Base-by-base conservation (phyloP, 2,329 filamentous ascomycete genomes). In the Cladosporium sp. region DNA sequence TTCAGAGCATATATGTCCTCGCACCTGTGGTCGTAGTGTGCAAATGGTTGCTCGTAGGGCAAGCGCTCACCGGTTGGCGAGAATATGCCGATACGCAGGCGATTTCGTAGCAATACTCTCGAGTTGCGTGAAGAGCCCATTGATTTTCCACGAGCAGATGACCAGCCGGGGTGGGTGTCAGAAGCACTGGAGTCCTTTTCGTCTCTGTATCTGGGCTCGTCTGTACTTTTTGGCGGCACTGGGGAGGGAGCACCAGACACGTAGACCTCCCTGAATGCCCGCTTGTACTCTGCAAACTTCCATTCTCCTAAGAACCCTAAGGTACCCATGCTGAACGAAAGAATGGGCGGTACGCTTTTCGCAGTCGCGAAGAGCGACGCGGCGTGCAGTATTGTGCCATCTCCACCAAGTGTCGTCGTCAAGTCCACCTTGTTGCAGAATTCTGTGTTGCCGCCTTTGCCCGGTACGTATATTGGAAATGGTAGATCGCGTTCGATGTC, bases 301-400 rank as follows among this genome's bases (percentile, higher is more conserved):
- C 92, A 98, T 70, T 97, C 92, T 13, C 92, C 91, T 7, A 98
- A 74, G 61, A 98, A 98, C 0, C 93, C 93, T 1, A 98, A 75
- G 0, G 92, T 95, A 5, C 93, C 93, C 89, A 98, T 96, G 67
- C 90, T 95, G 66, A 98, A 98, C 1, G 89, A 90, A 7, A 98
- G 76, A 33, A 98, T 87, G 0, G 93, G 93, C 0, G 93, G 93
- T 0, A 98, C 92, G 41, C 83, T 83, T 2, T 80, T 77, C 42
- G 87, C 84, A 35, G 88, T 85, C 54, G 89, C 89, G 72, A 95
- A 97, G 4, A 96, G 78, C 50, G 87, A 91, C 2, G 89, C 86
- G 0, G 90, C 90, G 55, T 88, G 87, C 43, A 95, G 72, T 50
- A 95, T 92, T 2, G 90, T 95, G 56, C 90, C 90, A 68, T 98